Evolutionary conservation across 2,329 filamentous ascomycete species (phyloP).

Genomic region (Didymella keratinophila): DNA sequence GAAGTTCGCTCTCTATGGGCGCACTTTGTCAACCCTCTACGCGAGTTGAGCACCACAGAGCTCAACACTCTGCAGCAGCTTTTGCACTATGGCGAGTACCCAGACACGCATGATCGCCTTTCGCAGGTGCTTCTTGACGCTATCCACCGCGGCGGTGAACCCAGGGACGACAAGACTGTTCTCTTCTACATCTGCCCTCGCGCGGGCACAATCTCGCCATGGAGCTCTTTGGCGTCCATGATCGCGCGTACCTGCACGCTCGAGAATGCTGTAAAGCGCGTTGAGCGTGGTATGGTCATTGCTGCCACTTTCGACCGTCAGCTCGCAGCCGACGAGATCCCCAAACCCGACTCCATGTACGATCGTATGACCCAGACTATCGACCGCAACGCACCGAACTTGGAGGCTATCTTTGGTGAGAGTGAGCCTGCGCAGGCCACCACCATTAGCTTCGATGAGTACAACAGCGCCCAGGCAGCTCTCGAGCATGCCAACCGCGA

Average conservation of each 20-base stretch:
- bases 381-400: constrained; percentile 69
- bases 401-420: constrained; percentile 81
- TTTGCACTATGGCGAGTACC: constrained; percentile 66
- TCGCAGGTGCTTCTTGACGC: constrained; percentile 57
- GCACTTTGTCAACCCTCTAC: constrained; percentile 58
- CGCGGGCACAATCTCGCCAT: constrained; percentile 85
- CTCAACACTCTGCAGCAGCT: constrained; percentile 65
- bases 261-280: constrained; percentile 72
- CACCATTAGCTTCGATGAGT: constrained; percentile 73
- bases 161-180: constrained; percentile 59
- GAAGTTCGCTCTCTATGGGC: constrained; percentile 60
- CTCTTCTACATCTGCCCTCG: constrained; percentile 80
- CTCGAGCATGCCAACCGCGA: constrained; percentile 84
- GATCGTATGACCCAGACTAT: constrained; percentile 97
- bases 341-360: constrained; percentile 75
- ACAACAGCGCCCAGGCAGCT: constrained; percentile 71
- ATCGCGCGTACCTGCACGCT: constrained; percentile 93
- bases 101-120: constrained; percentile 55
- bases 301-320: constrained; percentile 67
- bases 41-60: constrained; percentile 54
- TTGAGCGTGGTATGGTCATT: constrained; percentile 86
- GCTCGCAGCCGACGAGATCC: constrained; percentile 60
- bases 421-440: constrained; percentile 70
- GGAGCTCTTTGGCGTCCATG: constrained; percentile 95
- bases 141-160: constrained; percentile 58